These are phyloP conservation scores for Penicillium samsonianum DNA, from an alignment of 495 filamentous ascomycete genomes.

Conservation along the genomic window DNA sequence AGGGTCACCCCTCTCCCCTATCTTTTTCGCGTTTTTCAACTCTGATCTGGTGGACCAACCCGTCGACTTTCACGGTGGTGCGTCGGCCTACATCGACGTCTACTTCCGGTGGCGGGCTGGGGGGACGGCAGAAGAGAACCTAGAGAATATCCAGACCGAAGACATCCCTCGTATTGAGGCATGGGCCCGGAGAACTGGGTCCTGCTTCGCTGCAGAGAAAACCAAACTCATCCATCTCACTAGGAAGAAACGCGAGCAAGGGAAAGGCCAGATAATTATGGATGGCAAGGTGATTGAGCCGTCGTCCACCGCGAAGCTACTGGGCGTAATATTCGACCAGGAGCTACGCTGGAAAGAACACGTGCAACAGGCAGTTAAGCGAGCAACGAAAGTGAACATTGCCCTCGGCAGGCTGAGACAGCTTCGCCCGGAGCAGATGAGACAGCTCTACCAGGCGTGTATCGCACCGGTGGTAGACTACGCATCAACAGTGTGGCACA, in stretches of 20 bases:
- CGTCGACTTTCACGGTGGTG: constrained; percentile 19
- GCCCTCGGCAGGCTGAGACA: constrained; percentile 19
- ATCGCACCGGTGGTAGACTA: constrained; percentile 13
- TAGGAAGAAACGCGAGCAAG: no score
- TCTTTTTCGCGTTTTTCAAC: constrained; percentile 34
- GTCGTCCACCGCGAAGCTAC: constrained; percentile 21
- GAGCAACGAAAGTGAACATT: constrained; percentile 22
- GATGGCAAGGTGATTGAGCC: no score
- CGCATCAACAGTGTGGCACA: constrained; percentile 2
- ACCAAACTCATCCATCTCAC: constrained; percentile 27
- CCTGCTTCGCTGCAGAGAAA: constrained; percentile 28
- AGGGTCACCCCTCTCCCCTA: constrained; percentile 29
- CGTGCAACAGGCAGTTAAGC: constrained; percentile 25
- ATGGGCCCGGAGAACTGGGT: constrained; percentile 22
- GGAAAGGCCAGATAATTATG: no score
- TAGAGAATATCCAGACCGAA: constrained; percentile 17
- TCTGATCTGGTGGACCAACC: constrained; percentile 28
- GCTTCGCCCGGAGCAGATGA: constrained; percentile 25
- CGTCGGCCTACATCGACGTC: constrained; percentile 23
- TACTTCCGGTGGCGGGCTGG: constrained; percentile 25
- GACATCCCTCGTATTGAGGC: constrained; percentile 25
- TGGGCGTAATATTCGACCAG: constrained; percentile 28
- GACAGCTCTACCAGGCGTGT: constrained; percentile 28
- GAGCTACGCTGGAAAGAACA: constrained; percentile 25
- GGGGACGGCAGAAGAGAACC: constrained; percentile 18